A percentile compares a stretch with the other conserved stretches of the same genome.
These are phyloP conservation scores for Stellera chamaejasme DNA, from an alignment of 345 rosid species.

Conservation along the genomic window DNA sequence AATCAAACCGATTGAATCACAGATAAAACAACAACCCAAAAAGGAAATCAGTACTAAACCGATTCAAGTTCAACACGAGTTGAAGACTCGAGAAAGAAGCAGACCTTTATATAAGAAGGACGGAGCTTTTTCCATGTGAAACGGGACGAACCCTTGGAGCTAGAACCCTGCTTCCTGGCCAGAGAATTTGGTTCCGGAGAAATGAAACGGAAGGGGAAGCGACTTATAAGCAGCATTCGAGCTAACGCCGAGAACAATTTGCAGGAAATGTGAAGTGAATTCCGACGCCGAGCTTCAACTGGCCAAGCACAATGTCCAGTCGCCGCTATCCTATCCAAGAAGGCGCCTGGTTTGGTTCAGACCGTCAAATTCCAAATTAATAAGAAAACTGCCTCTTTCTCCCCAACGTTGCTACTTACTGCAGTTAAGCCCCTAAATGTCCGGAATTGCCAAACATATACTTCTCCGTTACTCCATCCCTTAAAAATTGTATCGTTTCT, in stretches of 20 bases:
- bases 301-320: too few relatives aligned
- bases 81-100: not conserved
- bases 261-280: too few relatives aligned
- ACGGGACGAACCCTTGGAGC: not conserved
- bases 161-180: not conserved
- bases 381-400: too few relatives aligned
- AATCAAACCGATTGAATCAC: not conserved
- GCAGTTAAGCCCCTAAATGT: too few relatives aligned
- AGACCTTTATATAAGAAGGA: conserved; percentile 8
- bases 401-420: not conserved
- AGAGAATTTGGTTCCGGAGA: not conserved
- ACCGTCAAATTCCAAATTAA: too few relatives aligned
- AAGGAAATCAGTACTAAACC: not conserved
- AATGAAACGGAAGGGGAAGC: not conserved
- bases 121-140: not conserved
- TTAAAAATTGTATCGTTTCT: too few relatives aligned
- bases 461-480: too few relatives aligned
- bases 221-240: not conserved
- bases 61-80: not conserved
- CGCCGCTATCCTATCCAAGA: too few relatives aligned
- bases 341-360: too few relatives aligned
- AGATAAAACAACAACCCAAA: not conserved
- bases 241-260: too few relatives aligned
- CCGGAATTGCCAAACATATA: conserved; percentile 7
- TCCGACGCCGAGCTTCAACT: too few relatives aligned